Conservation (phyloP, 2,329 filamentous ascomycete genomes). For the Aspergillus clavatus region DNA sequence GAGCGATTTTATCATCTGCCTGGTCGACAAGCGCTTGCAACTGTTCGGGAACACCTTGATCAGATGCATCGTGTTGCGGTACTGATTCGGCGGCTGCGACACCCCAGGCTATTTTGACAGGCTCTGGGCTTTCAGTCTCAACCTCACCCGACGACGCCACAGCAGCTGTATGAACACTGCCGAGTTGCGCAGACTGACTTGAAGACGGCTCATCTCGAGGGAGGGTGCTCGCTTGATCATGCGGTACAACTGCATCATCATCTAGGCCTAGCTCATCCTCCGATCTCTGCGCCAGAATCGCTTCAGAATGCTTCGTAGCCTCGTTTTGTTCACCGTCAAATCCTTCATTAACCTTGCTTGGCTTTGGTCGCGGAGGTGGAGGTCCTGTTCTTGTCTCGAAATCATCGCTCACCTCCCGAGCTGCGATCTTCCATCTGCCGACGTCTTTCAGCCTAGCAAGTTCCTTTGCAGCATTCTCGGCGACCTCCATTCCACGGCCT, state of each 20-base stretch:
- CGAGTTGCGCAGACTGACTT: not conserved
- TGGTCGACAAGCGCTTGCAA: conserved; percentile 49
- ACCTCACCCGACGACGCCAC: conserved; percentile 9
- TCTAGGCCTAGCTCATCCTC: not conserved
- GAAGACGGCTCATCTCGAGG: not conserved
- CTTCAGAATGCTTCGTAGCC: no score
- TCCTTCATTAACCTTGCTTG: conserved; percentile 1
- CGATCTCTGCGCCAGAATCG: no score
- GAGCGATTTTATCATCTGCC: conserved; percentile 50
- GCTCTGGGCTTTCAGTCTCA: not conserved
- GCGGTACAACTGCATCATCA: not conserved
- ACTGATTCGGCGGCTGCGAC: conserved; percentile 48
- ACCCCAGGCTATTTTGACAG: conserved; percentile 41
- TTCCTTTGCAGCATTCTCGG: conserved; percentile 73
- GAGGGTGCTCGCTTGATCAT: not conserved
- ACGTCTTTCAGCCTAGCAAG: conserved; percentile 76
- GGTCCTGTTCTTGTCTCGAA: conserved; percentile 61
- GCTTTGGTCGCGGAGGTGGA: conserved; percentile 30
- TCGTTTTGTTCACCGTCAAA: not conserved
- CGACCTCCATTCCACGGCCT: conserved; percentile 72
- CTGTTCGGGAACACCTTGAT: conserved; percentile 49
- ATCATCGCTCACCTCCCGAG: conserved; percentile 69
- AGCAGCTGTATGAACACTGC: conserved; percentile 8
- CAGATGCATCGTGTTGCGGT: conserved; percentile 43
- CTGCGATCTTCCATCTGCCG: conserved; percentile 74